Conservation (phyloP, 2,329 filamentous ascomycete genomes). For the Scopulariopsis brevicaulis region DNA sequence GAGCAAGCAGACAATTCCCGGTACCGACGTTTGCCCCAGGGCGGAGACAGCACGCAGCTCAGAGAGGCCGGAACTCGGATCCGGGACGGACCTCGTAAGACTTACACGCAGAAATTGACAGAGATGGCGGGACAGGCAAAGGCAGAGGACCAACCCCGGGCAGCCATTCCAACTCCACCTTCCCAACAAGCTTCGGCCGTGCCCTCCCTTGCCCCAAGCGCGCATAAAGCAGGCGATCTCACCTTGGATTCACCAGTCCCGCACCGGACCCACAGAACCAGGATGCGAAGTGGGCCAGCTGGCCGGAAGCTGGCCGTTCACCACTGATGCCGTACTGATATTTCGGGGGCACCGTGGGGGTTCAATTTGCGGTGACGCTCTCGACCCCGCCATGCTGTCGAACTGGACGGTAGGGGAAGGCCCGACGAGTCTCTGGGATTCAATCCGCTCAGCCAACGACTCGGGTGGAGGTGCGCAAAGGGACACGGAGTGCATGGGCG, state of each 20-base stretch:
- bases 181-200: neutral
- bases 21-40: too few species aligned
- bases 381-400: neutral
- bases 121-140: neutral
- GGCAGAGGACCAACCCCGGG: neutral
- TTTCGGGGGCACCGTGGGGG: neutral
- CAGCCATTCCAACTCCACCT: neutral
- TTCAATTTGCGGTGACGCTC: neutral
- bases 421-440: too few species aligned
- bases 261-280: neutral
- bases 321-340: neutral
- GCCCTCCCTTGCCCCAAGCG: neutral
- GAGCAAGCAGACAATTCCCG: too few species aligned
- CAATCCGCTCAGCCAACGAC: too few species aligned
- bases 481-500: too few species aligned
- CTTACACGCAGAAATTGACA: neutral
- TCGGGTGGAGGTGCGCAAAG: too few species aligned
- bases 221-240: neutral
- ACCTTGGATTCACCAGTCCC: neutral
- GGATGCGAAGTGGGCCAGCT: neutral
- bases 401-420: too few species aligned
- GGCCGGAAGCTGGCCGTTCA: neutral
- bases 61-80: neutral
- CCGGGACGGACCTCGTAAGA: neutral
- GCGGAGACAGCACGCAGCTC: neutral